phyloP scores from a whole-genome alignment of 1,284 basidiomycete species.

The Exobasidium cylindrosporum region DNA sequence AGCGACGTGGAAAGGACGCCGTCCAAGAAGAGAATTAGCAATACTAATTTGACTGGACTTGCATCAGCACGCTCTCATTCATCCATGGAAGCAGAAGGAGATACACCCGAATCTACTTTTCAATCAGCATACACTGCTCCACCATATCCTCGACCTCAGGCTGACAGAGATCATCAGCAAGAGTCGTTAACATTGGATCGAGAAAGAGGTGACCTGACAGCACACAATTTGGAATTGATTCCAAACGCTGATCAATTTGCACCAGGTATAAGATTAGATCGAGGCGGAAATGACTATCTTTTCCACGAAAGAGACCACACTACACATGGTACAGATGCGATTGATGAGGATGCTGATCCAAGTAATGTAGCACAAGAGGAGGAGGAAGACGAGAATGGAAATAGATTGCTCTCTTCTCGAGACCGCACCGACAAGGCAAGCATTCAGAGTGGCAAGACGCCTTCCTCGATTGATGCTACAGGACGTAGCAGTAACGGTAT shows the following conservation, averaged over 20 bases:
- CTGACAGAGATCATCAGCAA: conserved; percentile 5
- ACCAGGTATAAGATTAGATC: conserved; percentile 46
- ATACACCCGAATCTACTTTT: not conserved
- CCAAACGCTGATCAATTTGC: conserved; percentile 52
- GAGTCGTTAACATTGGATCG: not conserved
- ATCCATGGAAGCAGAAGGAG: not conserved
- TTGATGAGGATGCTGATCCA: conserved; percentile 4
- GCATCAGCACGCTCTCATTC: not conserved
- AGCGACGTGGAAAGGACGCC: conserved; percentile 3
- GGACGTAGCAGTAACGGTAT: conserved; percentile 24
- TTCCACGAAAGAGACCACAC: not conserved
- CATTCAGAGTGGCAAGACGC: conserved; percentile 30
- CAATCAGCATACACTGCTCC: conserved; percentile 6
- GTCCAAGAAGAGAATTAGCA: not conserved
- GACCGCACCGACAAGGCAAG: not conserved
- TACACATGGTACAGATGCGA: not conserved
- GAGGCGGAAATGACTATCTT: conserved; percentile 9
- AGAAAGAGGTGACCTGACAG: conserved; percentile 29
- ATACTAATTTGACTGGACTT: not conserved
- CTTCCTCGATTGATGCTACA: conserved; percentile 30
- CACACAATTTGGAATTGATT: conserved; percentile 48
- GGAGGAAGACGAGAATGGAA: not conserved
- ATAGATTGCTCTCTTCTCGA: not conserved
- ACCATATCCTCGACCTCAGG: conserved; percentile 7
- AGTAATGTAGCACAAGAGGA: not conserved